Evolutionary conservation across 306 rosid species (phyloP), one percentile per base, ranked within the genome.

Genomic region (Biancaea sappan): DNA sequence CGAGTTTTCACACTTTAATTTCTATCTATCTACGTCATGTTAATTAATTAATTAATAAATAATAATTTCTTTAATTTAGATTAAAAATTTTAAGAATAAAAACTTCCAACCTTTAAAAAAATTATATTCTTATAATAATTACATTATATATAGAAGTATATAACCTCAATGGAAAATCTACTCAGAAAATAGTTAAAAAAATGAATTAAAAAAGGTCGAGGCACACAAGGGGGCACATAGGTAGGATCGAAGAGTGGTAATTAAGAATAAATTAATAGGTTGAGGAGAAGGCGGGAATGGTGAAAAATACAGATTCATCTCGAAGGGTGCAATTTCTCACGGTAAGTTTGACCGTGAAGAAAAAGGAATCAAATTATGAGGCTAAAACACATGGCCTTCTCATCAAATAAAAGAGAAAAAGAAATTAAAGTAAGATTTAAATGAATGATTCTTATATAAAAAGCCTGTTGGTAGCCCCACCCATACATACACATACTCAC

Each of bases 341-440:
- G 77, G 86, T 81, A 81, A 88, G 80, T 92, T 92, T 92, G 96
- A 92, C 98, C 88, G 84, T 72, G 76, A 84, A 87, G 58, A 81
- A 90, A 81, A 90, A 84, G 90, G 95, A 92, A 92, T 90, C 96
- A 87, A 85, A 84, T 50, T 18, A 50, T 6, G 72, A 77, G 68
- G 84, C 88, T 90, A 87, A 88, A 88, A 88, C 94, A 88, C 96
- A 84, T 89, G 91, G 64, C 84, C 80, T 59, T 82, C 84, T 21
- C 76, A 61, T 29, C 66, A 0, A 44, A 40, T 38, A 28, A 48
- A 38, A 60, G 16, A 79, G n/a, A 47, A 16, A 6, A 47, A 47
- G 22, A n/a, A 5, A 18, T 5, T n/a, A 50, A 1, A 47, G 3
- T 46, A 46, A 46, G n/a, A n/a, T n/a, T n/a, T n/a, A n/a, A n/a